These are phyloP conservation scores for Mortierella sp. DNA, from an alignment of 371 early-diverging fungal genomes.

Conservation along the genomic window DNA sequence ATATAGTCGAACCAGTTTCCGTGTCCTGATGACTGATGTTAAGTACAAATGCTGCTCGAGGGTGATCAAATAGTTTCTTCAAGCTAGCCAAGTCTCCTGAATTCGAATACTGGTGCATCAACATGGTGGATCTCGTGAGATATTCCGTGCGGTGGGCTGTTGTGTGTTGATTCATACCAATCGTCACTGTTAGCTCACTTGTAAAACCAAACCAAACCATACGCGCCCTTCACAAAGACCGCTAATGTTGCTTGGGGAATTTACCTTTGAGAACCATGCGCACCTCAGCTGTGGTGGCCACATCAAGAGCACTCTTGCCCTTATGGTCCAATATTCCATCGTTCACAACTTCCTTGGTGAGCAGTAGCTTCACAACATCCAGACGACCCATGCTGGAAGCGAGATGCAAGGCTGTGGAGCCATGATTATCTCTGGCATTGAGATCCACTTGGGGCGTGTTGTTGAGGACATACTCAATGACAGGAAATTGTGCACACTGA, in stretches of 20 bases:
- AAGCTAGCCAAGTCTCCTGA: slow-evolving; percentile 48
- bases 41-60: slow-evolving; percentile 58
- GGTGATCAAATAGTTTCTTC: slow-evolving; percentile 57
- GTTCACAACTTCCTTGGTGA: slow-evolving; percentile 57
- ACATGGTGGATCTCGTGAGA: slow-evolving; percentile 35
- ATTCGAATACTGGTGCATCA: slow-evolving; percentile 53
- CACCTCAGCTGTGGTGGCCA: slow-evolving; percentile 54
- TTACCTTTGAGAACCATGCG: slow-evolving; percentile 52
- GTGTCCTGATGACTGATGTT: slow-evolving; percentile 74
- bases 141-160: slow-evolving; percentile 54
- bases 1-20: slow-evolving; percentile 65
- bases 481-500: slow-evolving; percentile 57
- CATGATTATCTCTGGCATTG: slow-evolving; percentile 62
- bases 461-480: slow-evolving; percentile 45
- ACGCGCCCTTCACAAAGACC: too few relatives aligned
- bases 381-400: slow-evolving; percentile 66
- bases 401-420: slow-evolving; percentile 71
- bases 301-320: slow-evolving; percentile 49
- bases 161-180: not conserved
- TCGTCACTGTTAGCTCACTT: too few relatives aligned
- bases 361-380: slow-evolving; percentile 62
- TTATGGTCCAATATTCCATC: slow-evolving; percentile 59
- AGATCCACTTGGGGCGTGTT: slow-evolving; percentile 52
- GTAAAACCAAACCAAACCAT: too few relatives aligned
- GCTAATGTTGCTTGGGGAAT: too few relatives aligned